Conservation (phyloP, 2,329 filamentous ascomycete species). For the Sclerotinia glacialis region DNA sequence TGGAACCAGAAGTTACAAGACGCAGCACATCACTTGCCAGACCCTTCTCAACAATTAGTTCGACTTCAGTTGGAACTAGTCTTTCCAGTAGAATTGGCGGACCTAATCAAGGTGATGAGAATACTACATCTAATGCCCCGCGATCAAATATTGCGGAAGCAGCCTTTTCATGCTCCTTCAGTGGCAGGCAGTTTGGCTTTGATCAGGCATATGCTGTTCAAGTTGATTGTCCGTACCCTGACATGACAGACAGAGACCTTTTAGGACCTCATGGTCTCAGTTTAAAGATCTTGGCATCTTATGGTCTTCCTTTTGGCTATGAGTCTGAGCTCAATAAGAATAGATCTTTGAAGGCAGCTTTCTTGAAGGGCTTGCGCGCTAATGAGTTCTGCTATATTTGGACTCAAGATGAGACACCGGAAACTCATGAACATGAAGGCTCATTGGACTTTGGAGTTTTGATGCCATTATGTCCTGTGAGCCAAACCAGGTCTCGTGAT, state of each 20-base stretch:
- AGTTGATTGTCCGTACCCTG: constrained; percentile 24
- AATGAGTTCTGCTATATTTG: neutral
- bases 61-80: neutral
- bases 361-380: constrained; percentile 7
- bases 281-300: constrained; percentile 35
- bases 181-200: constrained; percentile 34
- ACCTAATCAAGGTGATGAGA: neutral
- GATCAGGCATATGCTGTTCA: constrained; percentile 37
- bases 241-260: constrained; percentile 30
- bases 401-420: neutral
- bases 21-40: neutral
- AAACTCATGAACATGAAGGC: neutral
- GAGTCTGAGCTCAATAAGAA: constrained; percentile 11
- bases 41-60: neutral
- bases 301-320: constrained; percentile 28
- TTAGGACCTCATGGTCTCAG: constrained; percentile 26
- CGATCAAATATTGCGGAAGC: constrained; percentile 27
- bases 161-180: constrained; percentile 32
- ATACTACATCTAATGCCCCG: neutral
- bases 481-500: neutral
- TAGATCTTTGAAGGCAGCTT: neutral
- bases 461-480: neutral
- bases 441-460: neutral
- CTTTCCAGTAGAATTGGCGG: constrained; percentile 14
- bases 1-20: neutral